Conservation (phyloP, 2,329 filamentous ascomycete genomes). For the Sarocladium kiliense region DNA sequence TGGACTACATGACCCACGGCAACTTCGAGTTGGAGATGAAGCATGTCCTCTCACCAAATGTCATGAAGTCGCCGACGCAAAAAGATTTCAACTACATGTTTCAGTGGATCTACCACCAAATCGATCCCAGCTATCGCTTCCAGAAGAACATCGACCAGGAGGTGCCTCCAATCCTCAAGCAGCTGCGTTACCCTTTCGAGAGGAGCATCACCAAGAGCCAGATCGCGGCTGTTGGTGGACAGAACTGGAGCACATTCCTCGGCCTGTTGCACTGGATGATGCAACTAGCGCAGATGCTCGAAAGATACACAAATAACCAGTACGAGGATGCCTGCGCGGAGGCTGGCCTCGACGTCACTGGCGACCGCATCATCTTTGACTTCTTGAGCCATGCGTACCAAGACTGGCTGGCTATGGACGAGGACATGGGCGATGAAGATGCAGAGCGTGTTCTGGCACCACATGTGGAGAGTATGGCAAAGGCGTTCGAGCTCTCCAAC, state of each 20-base stretch:
- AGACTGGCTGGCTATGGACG: conserved; percentile 90
- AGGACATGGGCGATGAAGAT: conserved; percentile 81
- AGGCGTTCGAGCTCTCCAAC: conserved; percentile 80
- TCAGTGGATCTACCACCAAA: conserved; percentile 93
- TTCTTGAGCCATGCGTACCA: conserved; percentile 87
- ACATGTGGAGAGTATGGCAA: conserved; percentile 82
- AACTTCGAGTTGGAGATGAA: conserved; percentile 99
- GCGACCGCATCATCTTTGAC: conserved; percentile 89
- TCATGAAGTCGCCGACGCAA: conserved; percentile 88
- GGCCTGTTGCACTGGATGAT: conserved; percentile 98
- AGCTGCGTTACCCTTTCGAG: conserved; percentile 90
- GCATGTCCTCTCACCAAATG: conserved; percentile 83
- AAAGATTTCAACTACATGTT: conserved; percentile 99
- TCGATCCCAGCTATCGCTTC: conserved; percentile 90
- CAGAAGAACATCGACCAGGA: conserved; percentile 94
- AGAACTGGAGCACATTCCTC: conserved; percentile 95
- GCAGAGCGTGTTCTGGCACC: conserved; percentile 73
- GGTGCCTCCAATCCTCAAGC: conserved; percentile 86
- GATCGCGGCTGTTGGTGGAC: conserved; percentile 87
- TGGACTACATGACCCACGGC: conserved; percentile 87
- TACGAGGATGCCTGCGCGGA: conserved; percentile 91
- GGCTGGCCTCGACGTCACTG: conserved; percentile 78
- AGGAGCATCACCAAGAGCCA: conserved; percentile 95
- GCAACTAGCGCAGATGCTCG: conserved; percentile 92
- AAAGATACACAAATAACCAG: conserved; percentile 68